Base-by-base conservation (phyloP, 495 filamentous ascomycete genomes). In the Margaritispora aquatica region DNA sequence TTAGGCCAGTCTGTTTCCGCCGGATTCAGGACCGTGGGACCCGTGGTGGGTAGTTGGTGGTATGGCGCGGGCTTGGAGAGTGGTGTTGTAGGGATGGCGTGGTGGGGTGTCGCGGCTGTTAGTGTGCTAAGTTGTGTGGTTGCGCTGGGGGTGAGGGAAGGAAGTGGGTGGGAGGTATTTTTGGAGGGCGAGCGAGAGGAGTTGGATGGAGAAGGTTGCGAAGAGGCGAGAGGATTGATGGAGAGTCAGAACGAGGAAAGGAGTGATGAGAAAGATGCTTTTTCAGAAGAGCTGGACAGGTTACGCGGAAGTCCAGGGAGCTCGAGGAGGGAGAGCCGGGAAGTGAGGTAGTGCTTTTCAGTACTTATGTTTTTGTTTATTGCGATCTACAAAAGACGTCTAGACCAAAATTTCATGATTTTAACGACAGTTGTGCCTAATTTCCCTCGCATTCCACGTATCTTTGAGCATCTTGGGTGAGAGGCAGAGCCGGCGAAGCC, bases 1-100 rank as follows among this genome's bases (percentile, higher is more conserved):
- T 77, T 92, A 19, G 89, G 82, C 19, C 86, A 91, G 71, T 88
- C 80, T 56, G 85, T 87, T 7, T 86, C 81, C 24, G 85, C 80
- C 24, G 79, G 83, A 23, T 84, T 85, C 49, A 77, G 89, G 36
- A 89, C 89, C 2, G 70, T 92, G 15, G 89, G 89, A 0, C 90
- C 89, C 2, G 75, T 89, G 24, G 66, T 88, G 27, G 81, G 82
- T 2, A 87, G 89, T 0, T 83, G 79, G 60, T 74, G 85, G 61
- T 92, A 88, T 65, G 88, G 89, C 0, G 62, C 79, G 26, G 87
- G 89, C 0, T 64, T 95, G 56, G 78, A 80, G 17, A 76, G 75
- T 9, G 88, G 88, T 0, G 71, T 87, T 38, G 79, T 94, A 2
- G 89, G 88, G 19, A 75, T 82, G 15, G 87, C 86, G 7, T 93